Evolutionary conservation across 2,329 filamentous ascomycete species (phyloP), one percentile per base, ranked within the genome.

Genomic region (Escovopsis sp.): DNA sequence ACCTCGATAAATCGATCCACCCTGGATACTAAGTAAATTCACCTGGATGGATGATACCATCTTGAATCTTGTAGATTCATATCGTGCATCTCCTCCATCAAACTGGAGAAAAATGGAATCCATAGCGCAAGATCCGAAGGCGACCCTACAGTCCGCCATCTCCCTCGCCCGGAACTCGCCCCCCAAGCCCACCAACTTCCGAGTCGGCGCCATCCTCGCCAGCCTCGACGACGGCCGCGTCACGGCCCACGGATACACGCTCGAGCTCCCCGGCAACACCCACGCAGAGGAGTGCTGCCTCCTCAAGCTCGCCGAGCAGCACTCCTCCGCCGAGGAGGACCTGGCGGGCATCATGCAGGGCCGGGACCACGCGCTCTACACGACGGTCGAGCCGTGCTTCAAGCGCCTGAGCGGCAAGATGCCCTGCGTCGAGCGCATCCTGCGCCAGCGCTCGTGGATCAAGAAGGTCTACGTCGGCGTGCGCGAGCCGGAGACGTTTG

Each of bases 231-330:
- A 66, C 33, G 70, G 77, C 51, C 58, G 63, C 26, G 67, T 93
- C 45, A 69, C 93, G 26, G 75, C 83, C 1, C 84, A 85, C 2
- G 89, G 91, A 43, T 96, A 89, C 65, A 95, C 91, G 0, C 72
- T 95, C 45, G 89, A 98, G 61, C 76, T 88, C 4, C 72, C 78
- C 0, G 91, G 89, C 36, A 98, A 98, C 64, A 96, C 91, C 0
- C 91, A 98, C 57, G 91, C 91, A 4, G 91, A 98, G 59, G 87
- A 98, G 64, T 89, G 82, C 60, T 94, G 86, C 56, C 72, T 98
- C 44, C 63, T 80, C 39, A 96, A 98, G 59, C 72, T 80, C 12
- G 67, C 75, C 2, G 54, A 64, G 39, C 52, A 65, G 48, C 57
- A 73, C 43, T 55, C 56, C 2, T 63, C 70, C 0, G 45, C 68